phyloP scores from a whole-genome alignment of 2,329 filamentous ascomycete species.

The Paracorniculantispora psalliotae region DNA sequence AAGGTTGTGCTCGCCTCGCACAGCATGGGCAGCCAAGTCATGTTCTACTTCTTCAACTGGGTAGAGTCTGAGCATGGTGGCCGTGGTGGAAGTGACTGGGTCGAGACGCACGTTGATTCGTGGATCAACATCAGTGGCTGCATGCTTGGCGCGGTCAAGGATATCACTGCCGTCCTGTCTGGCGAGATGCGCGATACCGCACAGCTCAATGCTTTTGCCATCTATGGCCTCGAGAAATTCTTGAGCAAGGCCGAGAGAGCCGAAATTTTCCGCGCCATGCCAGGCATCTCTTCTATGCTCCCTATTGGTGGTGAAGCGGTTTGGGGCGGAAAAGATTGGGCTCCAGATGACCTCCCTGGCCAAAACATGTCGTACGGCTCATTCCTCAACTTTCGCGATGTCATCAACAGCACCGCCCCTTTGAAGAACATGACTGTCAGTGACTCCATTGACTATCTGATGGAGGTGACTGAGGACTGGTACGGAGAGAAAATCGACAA shows the following conservation, averaged over 20 bases:
- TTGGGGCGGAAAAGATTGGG: constrained; percentile 87
- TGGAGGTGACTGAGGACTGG: constrained; percentile 78
- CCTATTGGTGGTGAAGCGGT: constrained; percentile 88
- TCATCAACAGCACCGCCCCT: constrained; percentile 58
- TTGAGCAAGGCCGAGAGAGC: constrained; percentile 83
- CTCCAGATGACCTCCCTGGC: constrained; percentile 76
- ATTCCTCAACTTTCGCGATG: constrained; percentile 75
- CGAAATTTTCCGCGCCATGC: constrained; percentile 95
- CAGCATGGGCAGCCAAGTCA: constrained; percentile 95
- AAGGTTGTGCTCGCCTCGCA: constrained; percentile 88
- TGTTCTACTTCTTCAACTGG: constrained; percentile 78
- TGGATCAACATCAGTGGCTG: constrained; percentile 99
- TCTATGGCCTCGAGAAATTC: constrained; percentile 96
- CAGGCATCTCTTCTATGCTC: constrained; percentile 92
- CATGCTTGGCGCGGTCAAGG: constrained; percentile 94
- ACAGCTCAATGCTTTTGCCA: constrained; percentile 91
- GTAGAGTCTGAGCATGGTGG: constrained; percentile 76
- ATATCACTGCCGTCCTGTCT: constrained; percentile 81
- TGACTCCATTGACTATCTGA: constrained; percentile 71
- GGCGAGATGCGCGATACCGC: constrained; percentile 99
- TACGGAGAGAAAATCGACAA: constrained; percentile 67
- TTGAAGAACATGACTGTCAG: constrained; percentile 75
- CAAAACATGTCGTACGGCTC: constrained; percentile 73
- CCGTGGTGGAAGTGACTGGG: constrained; percentile 79
- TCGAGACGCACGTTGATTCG: constrained; percentile 81